Evolutionary conservation across 1,284 basidiomycete species (phyloP), one percentile per base, ranked within the genome.

Genomic region (Xerocomus tenax): DNA sequence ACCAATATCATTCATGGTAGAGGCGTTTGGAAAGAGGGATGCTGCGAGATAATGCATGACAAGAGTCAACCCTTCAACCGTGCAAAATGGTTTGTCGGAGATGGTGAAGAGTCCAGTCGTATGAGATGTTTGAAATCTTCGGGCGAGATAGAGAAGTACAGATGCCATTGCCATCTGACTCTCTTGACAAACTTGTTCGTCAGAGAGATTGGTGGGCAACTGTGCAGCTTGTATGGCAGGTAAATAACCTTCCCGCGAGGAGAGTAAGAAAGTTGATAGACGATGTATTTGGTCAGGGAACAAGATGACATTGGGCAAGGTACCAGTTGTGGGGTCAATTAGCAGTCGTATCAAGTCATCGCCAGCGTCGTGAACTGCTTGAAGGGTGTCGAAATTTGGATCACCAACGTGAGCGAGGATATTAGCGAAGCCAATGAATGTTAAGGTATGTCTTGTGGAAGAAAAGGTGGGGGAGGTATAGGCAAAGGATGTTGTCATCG

Each of bases 1-100:
- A 19, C 81, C 80, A 18, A 81, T 69, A 52, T 82, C 81, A 59
- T 83, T 82, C 65, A 74, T 75, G 4, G 75, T 77, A 42, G 76
- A 76, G 3, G 81, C 73, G 3, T 74, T 73, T 2, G 78, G 75
- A 54, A 70, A 69, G 42, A 81, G 65, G 3, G 77, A 71, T 5
- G 79, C 66, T 0, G 81, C 76, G 41, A 81, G 64, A 57, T 82
- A 82, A 58, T 81, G 80, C 38, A 81, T 66, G 34, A 80, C 60
- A 18, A 82, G 67, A 32, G 75, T 62, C 18, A 81, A 58, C 7
- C 75, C 74, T 21, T 71, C 68, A 16, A 71, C 72, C 9, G 74
- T 66, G 16, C 72, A 73, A 38, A 78, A 66, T 5, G 68, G 65
- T n/a, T 59, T 65, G 12, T 56, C 57, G 38, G 62, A 61, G 36